Evolutionary conservation across 805 yeast species (phyloP).

Genomic region (Saccharomycopsis synnaedendra): DNA sequence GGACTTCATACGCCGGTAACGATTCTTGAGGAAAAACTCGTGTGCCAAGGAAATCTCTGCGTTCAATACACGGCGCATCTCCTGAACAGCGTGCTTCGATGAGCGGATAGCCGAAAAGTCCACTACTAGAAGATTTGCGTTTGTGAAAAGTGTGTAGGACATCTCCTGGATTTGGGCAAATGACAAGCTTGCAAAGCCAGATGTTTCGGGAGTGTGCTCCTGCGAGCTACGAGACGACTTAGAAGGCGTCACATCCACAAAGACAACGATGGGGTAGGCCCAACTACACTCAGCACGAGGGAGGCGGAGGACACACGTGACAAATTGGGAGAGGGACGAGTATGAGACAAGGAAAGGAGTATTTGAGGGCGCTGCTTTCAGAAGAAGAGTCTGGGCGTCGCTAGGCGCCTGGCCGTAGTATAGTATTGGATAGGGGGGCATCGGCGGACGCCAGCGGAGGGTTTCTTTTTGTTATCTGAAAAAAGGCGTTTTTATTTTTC

Average conservation of each 20-base stretch:
- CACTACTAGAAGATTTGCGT: conserved; percentile 3
- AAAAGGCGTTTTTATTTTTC: no score
- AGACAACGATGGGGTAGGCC: conserved; percentile 5
- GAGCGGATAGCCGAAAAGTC: neutral
- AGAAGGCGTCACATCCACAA: neutral
- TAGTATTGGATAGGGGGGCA: neutral
- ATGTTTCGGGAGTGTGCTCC: no score
- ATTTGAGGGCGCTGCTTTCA: neutral
- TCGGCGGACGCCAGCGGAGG: neutral
- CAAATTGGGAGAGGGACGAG: neutral
- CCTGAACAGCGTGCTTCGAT: neutral
- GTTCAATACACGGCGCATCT: neutral
- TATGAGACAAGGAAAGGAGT: neutral
- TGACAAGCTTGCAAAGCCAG: neutral
- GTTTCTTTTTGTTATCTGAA: no score
- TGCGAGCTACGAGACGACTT: no score
- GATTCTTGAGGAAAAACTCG: conserved; percentile 18
- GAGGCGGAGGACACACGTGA: neutral
- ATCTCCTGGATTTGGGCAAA: neutral
- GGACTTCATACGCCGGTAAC: conserved; percentile 28
- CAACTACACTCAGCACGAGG: conserved; percentile 5
- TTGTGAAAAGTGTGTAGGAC: neutral
- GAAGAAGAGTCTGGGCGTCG: neutral
- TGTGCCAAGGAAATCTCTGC: neutral
- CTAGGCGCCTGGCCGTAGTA: neutral